These are phyloP conservation scores for Coemansia sp. DNA, from an alignment of 192 early-diverging fungal species.

Conservation along the genomic window DNA sequence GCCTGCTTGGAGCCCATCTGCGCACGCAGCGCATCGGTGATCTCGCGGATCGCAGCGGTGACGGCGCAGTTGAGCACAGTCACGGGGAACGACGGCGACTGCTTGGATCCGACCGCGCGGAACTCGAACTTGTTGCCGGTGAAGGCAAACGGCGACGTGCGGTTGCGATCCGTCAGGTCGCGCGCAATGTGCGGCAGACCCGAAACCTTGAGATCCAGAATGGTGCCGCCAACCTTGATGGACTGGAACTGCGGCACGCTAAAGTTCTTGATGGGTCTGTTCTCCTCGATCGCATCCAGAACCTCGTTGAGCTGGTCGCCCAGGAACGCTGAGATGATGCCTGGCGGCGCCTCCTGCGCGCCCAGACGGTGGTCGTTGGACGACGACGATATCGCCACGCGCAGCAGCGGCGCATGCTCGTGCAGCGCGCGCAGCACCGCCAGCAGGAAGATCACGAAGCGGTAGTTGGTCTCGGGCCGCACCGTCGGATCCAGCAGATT, in stretches of 20 bases:
- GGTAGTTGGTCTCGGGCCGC: conserved; percentile 97
- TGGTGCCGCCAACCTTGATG: conserved; percentile 92
- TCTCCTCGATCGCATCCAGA: conserved; percentile 87
- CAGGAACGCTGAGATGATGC: conserved; percentile 96
- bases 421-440: conserved; percentile 89
- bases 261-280: conserved; percentile 82
- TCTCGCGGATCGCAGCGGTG: conserved; percentile 73
- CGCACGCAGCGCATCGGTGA: conserved; percentile 72
- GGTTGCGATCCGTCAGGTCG: conserved; percentile 99
- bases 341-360: conserved; percentile 97
- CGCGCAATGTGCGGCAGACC: conserved; percentile 88
- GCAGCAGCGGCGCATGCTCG: conserved; percentile 88
- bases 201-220: conserved; percentile 92
- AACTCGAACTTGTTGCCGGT: conserved; percentile 99
- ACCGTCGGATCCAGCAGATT: conserved; percentile 96
- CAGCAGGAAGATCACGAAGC: conserved; percentile 94
- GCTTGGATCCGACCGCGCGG: conserved; percentile 98
- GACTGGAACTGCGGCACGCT: conserved; percentile 87
- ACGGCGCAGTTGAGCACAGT: conserved; percentile 92
- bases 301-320: conserved; percentile 97
- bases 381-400: conserved; percentile 87
- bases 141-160: conserved; percentile 98
- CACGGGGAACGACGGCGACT: conserved; percentile 95
- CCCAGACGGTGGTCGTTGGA: conserved; percentile 99
- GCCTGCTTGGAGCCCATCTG: conserved; percentile 80